Evolutionary conservation across 805 yeast species (phyloP).

Genomic region (Wickerhamiella dianesei): DNA sequence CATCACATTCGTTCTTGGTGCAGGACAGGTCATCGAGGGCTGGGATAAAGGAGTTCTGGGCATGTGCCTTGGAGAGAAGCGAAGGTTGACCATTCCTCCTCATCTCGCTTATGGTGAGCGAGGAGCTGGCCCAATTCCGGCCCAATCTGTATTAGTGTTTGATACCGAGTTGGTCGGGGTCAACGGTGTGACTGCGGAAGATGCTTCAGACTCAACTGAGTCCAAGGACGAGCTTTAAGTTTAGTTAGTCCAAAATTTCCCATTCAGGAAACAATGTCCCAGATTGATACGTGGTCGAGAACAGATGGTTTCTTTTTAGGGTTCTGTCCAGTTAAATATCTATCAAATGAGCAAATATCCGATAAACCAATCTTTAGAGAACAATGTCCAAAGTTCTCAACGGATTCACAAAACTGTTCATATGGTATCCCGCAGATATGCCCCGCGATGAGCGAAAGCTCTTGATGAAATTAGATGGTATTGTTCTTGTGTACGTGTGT

Average conservation of each 20-base stretch:
- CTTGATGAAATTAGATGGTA: conserved; percentile 25
- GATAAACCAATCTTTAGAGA: too few species aligned
- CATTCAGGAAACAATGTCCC: not conserved
- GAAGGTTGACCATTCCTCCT: conserved; percentile 69
- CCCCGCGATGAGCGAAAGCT: conserved; percentile 18
- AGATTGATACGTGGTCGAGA: not conserved
- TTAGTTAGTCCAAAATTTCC: not conserved
- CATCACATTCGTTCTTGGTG: conserved; percentile 57
- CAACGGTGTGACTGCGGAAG: conserved; percentile 22
- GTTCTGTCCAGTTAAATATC: not conserved
- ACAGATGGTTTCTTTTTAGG: not conserved
- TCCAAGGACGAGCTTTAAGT: not conserved
- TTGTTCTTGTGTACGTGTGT: conserved; percentile 25
- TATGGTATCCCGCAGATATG: conserved; percentile 24
- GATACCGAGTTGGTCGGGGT: conserved; percentile 51
- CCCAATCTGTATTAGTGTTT: conserved; percentile 58
- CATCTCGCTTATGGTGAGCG: conserved; percentile 56
- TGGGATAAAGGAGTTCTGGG: conserved; percentile 80
- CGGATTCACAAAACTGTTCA: conserved; percentile 18
- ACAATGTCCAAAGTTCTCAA: conserved; percentile 5
- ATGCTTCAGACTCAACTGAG: not conserved
- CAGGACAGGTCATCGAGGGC: conserved; percentile 70
- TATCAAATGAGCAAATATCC: too few species aligned
- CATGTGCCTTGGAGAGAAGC: conserved; percentile 82
- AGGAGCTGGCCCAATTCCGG: conserved; percentile 72